phyloP scores from a whole-genome alignment of 2,329 filamentous ascomycete species.

The Zymoseptoria crescenta region DNA sequence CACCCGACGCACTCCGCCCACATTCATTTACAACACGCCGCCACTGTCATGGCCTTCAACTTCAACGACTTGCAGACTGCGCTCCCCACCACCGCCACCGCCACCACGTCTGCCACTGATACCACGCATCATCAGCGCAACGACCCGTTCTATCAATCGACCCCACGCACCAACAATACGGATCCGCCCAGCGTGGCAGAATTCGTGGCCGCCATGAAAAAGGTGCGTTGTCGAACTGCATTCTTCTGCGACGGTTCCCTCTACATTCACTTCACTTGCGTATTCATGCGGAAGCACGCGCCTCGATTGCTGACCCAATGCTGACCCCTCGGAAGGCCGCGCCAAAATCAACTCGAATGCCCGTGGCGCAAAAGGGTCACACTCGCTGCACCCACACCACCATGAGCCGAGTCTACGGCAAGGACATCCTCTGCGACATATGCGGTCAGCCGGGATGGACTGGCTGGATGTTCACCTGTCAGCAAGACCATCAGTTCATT shows the following conservation, averaged over 20 bases:
- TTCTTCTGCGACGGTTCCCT: background rate
- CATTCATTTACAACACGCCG: background rate
- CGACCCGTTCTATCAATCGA: constrained; percentile 17
- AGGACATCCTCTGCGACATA: constrained; percentile 44
- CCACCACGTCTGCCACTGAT: background rate
- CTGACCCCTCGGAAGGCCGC: background rate
- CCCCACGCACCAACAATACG: constrained; percentile 9
- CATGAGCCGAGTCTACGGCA: constrained; percentile 58
- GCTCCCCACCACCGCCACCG: background rate
- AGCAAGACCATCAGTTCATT: constrained; percentile 45
- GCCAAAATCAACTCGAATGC: background rate
- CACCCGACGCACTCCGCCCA: background rate
- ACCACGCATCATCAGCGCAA: background rate
- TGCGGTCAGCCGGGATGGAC: constrained; percentile 51
- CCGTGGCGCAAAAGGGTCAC: background rate
- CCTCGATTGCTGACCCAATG: too few relatives aligned
- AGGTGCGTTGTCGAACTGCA: constrained; percentile 12
- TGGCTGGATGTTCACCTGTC: constrained; percentile 69
- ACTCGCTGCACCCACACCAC: constrained; percentile 56
- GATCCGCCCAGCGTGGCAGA: constrained; percentile 5
- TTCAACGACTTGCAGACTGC: background rate
- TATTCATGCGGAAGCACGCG: background rate
- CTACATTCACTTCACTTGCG: background rate
- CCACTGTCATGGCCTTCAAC: background rate
- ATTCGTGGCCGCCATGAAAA: constrained; percentile 16